phyloP scores from a whole-genome alignment of 306 rosid genomes.

The Castanea mollissima region DNA sequence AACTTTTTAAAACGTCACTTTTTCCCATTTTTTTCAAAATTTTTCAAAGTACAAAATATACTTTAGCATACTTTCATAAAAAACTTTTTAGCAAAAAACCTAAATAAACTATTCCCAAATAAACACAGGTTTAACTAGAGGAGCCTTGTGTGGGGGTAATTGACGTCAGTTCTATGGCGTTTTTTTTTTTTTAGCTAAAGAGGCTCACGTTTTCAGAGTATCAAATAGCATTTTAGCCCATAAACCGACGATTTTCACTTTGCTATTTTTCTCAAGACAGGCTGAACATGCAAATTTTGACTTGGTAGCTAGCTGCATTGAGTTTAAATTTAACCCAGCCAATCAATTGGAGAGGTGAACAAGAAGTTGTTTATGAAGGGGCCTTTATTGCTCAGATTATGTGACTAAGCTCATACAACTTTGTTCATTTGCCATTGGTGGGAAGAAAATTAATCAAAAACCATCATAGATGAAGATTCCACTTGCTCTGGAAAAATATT shows the following conservation, averaged over 20 bases:
- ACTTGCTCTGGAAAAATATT: too few relatives aligned
- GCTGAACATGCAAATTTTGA: not conserved
- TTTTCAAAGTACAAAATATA: too few relatives aligned
- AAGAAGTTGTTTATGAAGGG: not conserved
- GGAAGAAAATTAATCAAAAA: not conserved
- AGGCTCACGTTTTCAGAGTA: not conserved
- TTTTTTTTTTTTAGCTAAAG: not conserved
- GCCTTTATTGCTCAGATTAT: not conserved
- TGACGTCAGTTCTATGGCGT: too few relatives aligned
- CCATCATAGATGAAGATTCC: too few relatives aligned
- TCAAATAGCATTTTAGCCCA: too few relatives aligned
- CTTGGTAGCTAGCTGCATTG: not conserved
- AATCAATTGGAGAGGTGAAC: not conserved
- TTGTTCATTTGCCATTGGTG: not conserved
- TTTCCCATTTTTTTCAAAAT: accelerated
- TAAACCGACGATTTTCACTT: too few relatives aligned
- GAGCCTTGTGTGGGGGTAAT: too few relatives aligned
- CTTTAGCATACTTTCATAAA: too few relatives aligned
- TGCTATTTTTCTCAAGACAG: not conserved
- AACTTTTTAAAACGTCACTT: too few relatives aligned
- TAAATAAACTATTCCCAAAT: accelerated
- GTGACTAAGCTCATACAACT: not conserved
- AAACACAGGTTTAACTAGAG: too few relatives aligned
- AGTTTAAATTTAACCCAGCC: not conserved
- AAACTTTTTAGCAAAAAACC: too few relatives aligned